These are phyloP conservation scores for Lactarius trivialis DNA, from an alignment of 768 basidiomycete species.

Conservation along the genomic window DNA sequence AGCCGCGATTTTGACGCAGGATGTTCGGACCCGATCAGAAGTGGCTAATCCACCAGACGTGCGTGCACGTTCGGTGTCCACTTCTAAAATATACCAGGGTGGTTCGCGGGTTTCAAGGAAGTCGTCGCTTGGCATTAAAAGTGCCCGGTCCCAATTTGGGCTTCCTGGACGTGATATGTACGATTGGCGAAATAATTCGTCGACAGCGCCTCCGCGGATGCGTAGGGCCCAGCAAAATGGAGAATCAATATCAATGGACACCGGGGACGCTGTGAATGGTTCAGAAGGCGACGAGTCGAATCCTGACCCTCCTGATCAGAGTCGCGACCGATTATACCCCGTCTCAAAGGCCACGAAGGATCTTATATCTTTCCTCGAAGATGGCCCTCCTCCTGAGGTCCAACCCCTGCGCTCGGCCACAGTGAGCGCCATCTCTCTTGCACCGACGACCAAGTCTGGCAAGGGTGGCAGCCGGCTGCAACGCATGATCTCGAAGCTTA, in stretches of 20 bases:
- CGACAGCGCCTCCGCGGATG: conserved; percentile 42
- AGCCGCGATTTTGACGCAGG: background rate
- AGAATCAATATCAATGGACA: conserved; percentile 65
- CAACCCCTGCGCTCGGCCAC: conserved; percentile 17
- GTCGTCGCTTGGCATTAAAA: conserved; percentile 7
- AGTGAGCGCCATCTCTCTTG: conserved; percentile 16
- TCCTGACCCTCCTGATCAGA: conserved; percentile 7
- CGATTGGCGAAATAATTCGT: conserved; percentile 1
- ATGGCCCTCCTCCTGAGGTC: conserved; percentile 45
- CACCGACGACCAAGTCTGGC: conserved; percentile 26
- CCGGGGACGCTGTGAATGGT: conserved; percentile 69
- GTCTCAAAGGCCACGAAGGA: conserved; percentile 44
- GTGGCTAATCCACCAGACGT: conserved; percentile 1
- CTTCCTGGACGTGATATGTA: conserved; percentile 6
- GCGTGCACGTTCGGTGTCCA: conserved; percentile 25
- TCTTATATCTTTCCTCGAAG: conserved; percentile 51
- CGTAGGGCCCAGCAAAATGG: conserved; percentile 48
- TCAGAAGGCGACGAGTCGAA: conserved; percentile 48
- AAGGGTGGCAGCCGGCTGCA: conserved; percentile 54
- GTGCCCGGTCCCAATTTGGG: conserved; percentile 5
- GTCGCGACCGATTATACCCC: conserved; percentile 19
- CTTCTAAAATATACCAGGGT: conserved; percentile 19
- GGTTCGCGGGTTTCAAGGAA: conserved; percentile 6
- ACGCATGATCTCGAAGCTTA: conserved; percentile 78
- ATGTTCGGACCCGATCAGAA: background rate